Evolutionary conservation across 176 grass and related monocot species (phyloP), one percentile per base, ranked within the genome.

Genomic region (Ensete glaucum): DNA sequence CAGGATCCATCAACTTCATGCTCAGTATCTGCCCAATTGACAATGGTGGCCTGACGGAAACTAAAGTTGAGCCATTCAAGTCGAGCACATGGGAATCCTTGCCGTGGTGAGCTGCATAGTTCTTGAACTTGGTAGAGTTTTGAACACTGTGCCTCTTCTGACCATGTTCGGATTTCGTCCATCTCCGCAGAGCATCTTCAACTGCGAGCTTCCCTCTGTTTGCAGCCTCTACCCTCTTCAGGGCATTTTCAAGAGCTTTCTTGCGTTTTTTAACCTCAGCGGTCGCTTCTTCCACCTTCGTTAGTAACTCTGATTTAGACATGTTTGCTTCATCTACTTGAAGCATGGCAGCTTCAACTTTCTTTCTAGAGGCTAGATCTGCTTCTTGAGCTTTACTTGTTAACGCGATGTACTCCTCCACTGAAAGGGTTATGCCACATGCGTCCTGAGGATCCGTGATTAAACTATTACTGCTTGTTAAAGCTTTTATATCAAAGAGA

Each of bases 11-110:
- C 79, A 97, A 80, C 65, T 97, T 97, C 87, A 96, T 92, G 64
- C 83, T 92, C 9, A 92, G 80, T 86, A 96, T 96, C 79, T 96
- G 93, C 26, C 93, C 93, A 55, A 96, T 96, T 1, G 93, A 92
- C 64, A 96, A 14, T n/a, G 81, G 85, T 25, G 80, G 86, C 70
- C 82, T 29, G 53, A 85, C 80, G 71, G 81, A 77, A 52, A 76
- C n/a, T n/a, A 73, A 71, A 79, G 82, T 77, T 51, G 68, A 82
- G 8, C 67, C 68, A 17, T 72, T 72, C 9, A 52, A 54, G 69
- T 79, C 77, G 2, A 71, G 25, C 57, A 72, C 22, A 9, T 9
- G 56, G 11, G 69, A 73, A 64, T 80, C 78, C 75, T 67, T 75
- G 19, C 70, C 76, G 27, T 57, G 74, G 74, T 89, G 60, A 62